Conservation (phyloP, 345 rosid genomes). For the Schrenkiella parvula region DNA sequence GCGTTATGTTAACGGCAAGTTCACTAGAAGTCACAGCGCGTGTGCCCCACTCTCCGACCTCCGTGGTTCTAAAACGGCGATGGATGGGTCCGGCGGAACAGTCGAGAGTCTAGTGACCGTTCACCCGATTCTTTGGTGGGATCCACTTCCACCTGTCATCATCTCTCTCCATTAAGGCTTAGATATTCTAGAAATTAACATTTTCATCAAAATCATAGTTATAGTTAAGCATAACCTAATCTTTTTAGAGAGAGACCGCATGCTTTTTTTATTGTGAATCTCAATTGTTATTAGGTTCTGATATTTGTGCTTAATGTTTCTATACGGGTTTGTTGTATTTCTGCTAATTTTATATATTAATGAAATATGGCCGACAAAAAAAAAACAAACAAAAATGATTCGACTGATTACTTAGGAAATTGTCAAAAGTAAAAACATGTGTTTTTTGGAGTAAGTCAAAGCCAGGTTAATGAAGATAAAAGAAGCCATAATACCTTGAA, state of each 20-base stretch:
- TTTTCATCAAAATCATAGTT: not conserved
- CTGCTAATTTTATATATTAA: too few relatives aligned
- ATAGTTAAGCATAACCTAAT: not conserved
- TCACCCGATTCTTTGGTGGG: conserved; percentile 26
- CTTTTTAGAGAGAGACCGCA: too few relatives aligned
- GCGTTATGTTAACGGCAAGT: conserved; percentile 35
- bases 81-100: conserved; percentile 22
- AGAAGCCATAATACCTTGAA: not conserved
- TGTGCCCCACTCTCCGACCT: conserved; percentile 17
- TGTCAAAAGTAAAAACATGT: too few relatives aligned
- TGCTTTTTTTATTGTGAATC: too few relatives aligned
- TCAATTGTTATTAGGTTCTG: too few relatives aligned
- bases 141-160: not conserved
- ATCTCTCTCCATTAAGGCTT: not conserved
- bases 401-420: not conserved
- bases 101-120: conserved; percentile 11
- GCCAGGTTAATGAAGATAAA: not conserved
- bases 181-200: not conserved
- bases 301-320: too few relatives aligned
- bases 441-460: not conserved
- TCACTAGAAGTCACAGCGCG: conserved; percentile 26
- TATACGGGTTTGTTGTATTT: too few relatives aligned
- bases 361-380: too few relatives aligned
- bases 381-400: conserved; percentile 6
- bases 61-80: conserved; percentile 7